Evolutionary conservation across 805 yeast species (phyloP).

Genomic region (Sugiyamaella smithiae): DNA sequence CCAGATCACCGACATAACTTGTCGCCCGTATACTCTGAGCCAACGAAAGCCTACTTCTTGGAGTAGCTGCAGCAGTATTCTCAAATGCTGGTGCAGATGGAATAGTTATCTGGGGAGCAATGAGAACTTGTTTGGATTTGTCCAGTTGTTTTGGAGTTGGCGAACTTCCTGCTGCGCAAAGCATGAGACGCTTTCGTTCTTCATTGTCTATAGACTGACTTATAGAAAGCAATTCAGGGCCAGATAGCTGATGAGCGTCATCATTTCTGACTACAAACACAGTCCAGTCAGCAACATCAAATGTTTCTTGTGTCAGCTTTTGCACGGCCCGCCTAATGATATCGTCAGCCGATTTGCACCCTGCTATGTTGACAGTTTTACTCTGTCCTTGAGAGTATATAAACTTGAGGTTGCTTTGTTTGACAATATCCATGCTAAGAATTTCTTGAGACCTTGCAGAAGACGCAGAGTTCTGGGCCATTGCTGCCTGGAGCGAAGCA

Average conservation of each 20-base stretch:
- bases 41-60: constrained; percentile 4
- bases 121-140: constrained; percentile 26
- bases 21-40: constrained; percentile 8
- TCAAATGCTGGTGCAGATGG: background rate
- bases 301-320: constrained; percentile 38
- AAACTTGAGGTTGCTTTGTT: constrained; percentile 52
- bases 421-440: constrained; percentile 36
- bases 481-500: constrained; percentile 3
- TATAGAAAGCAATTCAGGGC: constrained; percentile 76
- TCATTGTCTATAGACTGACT: constrained; percentile 71
- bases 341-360: constrained; percentile 76
- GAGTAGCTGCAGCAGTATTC: background rate
- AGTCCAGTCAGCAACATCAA: constrained; percentile 27
- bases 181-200: constrained; percentile 67
- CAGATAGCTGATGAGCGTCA: constrained; percentile 50
- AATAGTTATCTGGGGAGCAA: background rate
- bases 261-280: constrained; percentile 59
- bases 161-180: constrained; percentile 59
- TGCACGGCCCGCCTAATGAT: constrained; percentile 68
- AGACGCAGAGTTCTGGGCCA: background rate
- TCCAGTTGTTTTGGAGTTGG: constrained; percentile 45
- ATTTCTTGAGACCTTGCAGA: constrained; percentile 28
- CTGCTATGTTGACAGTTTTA: constrained; percentile 65
- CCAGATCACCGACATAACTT: constrained; percentile 2
- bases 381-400: constrained; percentile 72